These are phyloP conservation scores for Passiflora organensis DNA, from an alignment of 345 rosid species.

Conservation along the genomic window DNA sequence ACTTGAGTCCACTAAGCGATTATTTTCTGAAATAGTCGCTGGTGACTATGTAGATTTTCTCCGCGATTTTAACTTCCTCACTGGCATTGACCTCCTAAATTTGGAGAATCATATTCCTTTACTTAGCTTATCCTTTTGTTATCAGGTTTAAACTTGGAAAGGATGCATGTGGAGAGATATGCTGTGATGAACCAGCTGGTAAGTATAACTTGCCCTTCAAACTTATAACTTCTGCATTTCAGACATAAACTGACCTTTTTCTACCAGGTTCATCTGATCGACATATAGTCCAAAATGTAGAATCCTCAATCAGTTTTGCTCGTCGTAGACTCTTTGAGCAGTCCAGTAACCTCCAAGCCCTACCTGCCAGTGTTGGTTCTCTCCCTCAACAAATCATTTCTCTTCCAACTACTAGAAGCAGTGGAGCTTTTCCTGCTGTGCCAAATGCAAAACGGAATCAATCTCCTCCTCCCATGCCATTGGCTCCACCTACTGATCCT, in stretches of 20 bases:
- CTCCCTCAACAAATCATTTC: conserved; percentile 33
- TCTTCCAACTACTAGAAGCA: conserved; percentile 55
- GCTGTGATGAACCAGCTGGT: conserved; percentile 22
- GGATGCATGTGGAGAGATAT: conserved; percentile 12
- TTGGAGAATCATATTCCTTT: conserved; percentile 2
- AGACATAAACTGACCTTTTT: conserved; percentile 5
- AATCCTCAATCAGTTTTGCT: conserved; percentile 29
- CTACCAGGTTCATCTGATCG: conserved; percentile 29
- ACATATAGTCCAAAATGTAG: conserved; percentile 18
- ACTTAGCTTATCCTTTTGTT: conserved; percentile 22
- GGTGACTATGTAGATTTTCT: too few species aligned
- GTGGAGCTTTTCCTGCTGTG: conserved; percentile 81
- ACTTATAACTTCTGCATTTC: conserved; percentile 2
- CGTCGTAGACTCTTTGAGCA: conserved; percentile 64
- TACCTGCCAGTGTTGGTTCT: conserved; percentile 32
- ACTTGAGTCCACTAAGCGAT: too few species aligned
- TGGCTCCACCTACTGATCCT: conserved; percentile 12
- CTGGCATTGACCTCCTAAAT: too few species aligned
- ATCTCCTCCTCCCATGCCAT: conserved; percentile 23
- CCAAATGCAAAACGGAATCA: conserved; percentile 37
- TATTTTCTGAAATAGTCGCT: too few species aligned
- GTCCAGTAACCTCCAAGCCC: conserved; percentile 59
- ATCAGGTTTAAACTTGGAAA: conserved; percentile 38
- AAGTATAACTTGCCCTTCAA: conserved; percentile 19
- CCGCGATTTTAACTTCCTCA: too few species aligned